Base-by-base conservation (phyloP, 345 rosid genomes). In the Mallotus nudiflorus region DNA sequence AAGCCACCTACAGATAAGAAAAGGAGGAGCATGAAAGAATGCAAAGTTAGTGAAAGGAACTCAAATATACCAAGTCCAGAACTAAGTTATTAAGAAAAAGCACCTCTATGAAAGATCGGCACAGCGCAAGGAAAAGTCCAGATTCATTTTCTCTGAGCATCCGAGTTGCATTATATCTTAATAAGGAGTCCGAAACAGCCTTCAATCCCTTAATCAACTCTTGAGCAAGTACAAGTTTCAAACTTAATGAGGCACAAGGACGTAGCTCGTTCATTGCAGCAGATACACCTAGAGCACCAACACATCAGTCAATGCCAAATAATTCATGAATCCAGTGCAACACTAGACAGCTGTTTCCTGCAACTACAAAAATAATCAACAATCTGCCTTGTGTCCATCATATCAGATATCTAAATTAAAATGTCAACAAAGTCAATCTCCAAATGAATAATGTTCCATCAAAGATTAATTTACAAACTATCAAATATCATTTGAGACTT, bases 251-350 rank as follows among this genome's bases (percentile, higher is more conserved):
- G 62, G 96, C 98, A 85, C 97, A 95, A 9, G 90, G 92, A 20
- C 97, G 96, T 51, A 92, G 78, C 76, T 95, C 99, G 25, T 90
- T 92, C 85, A 92, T 88, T 70, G 98, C 98, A 44, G 84, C 94
- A 66, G 99, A 92, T 50, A 95, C 92, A 77, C 98, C 98, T 92
- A 74, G 52, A 70, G 46, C 46, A 70, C 39, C 76, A 71, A 44
- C n/a, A 63, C 19, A 62, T 19, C 57, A 40, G 44, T 33, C 28
- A 54, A 14, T 16, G 42, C 40, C 28, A 46, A 46, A 50, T 11
- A 59, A 67, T 22, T 5, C 3, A 62, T 20, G n/a, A 50, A 39
- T 68, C 65, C 60, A 20, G 29, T 15, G 16, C 19, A 62, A 63
- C 28, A 18, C 15, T 16, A 27, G 35, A 35, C 27, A 52, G 55